Evolutionary conservation across 257 asterid genomes (phyloP), one percentile per base, ranked within the genome.

Genomic region (Solanum corneliomulleri): DNA sequence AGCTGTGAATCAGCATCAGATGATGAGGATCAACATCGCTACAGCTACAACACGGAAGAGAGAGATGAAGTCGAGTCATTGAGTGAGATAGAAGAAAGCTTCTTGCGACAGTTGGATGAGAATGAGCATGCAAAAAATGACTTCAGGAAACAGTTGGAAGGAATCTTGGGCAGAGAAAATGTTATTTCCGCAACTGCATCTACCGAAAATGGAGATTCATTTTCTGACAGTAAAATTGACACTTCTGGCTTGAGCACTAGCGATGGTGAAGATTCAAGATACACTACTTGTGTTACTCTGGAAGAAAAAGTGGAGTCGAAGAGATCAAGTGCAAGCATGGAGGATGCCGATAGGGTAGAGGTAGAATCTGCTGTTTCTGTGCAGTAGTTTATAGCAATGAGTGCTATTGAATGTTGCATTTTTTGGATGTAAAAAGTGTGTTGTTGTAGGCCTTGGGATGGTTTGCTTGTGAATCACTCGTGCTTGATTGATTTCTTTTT

Each of bases 121-220:
- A 94, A 95, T 5, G 96, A 94, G 92, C 91, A 35, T 14, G 98
- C 98, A 4, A 97, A 94, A 82, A 96, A 93, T 25, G 98, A 95
- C 47, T 97, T 97, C 71, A 89, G 98, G 85, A 91, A 93, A 72
- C 97, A 94, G 86, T 92, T 96, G 0, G 98, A 93, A 83, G 98
- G 98, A 49, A 94, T 96, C 11, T 77, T 95, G 69, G 87, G 93
- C 93, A 89, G 91, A 81, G 95, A 91, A 15, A 62, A 89, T 2
- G 88, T 29, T 31, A 89, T 95, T 45, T 96, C 98, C 12, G 27
- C 35, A 10, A 83, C 83, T 10, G 60, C 84, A 56, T 91, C 97
- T 13, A 90, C 95, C 35, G 76, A 86, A 69, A 89, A 86, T 31
- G 92, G 89, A 7, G 94, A 91, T 75, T 31, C 94, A 1, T 39